Evolutionary conservation across 148 eudicot species (phyloP), one percentile per base, ranked within the genome.

Genomic region (Vaccinium macrocarpon): DNA sequence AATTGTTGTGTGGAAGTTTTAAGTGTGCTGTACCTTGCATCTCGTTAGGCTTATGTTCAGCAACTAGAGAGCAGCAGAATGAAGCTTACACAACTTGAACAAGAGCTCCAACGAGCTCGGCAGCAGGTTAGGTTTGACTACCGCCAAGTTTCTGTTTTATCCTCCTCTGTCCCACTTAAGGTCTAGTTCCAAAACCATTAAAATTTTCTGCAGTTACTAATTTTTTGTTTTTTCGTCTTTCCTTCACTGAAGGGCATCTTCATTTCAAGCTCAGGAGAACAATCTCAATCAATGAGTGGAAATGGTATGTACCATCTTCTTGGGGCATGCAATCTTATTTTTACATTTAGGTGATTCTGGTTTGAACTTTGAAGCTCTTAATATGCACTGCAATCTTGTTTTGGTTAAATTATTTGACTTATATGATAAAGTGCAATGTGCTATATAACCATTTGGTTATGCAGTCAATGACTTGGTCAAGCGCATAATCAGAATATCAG

Each of bases 251-350:
- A 89, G 91, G 91, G 91, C 46, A 85, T 87, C 50, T 89, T 85
- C 84, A 87, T 89, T 62, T 87, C 91, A 78, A 87, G 91, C 86
- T 83, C 91, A 55, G 91, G 91, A 61, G 89, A 89, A 78, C 91
- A 89, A 81, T 77, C 91, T 59, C 91, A 89, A 57, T 85, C 89
- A 2, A 83, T 84, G 82, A 88, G 84, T 85, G 87, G 89, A 71
- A 89, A 89, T 89, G 91, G 91, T 89, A 89, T 80, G 6, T 75
- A 5, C 68, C 68, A 74, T 78, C 49, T 81, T 57, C 46, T 68
- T 15, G 21, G 70, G 57, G 14, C 51, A 75, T 80, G 2, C 15
- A 71, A 66, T 25, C 81, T 64, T 38, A 61, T 50, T 18, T 29
- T 27, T 8, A n/a, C 23, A 8, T 51, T 5, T 55, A 70, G 53